phyloP scores from a whole-genome alignment of 2,329 filamentous ascomycete species.

The Phyllosticta citribraziliensis region DNA sequence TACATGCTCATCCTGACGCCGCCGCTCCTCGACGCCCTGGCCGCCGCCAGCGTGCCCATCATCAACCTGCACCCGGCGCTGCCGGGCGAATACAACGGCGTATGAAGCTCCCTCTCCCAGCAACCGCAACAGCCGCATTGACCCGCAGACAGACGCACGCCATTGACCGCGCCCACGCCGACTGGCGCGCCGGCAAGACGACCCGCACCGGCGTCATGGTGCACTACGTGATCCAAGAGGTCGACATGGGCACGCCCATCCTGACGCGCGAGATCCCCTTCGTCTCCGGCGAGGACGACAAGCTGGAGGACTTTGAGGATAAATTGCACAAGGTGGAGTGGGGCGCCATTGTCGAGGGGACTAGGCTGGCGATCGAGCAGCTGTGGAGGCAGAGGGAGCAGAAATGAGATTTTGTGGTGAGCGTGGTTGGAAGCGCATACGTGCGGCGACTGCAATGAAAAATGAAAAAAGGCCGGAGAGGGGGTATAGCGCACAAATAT shows the following conservation, averaged over 20 bases:
- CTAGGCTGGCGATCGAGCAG: constrained; percentile 25
- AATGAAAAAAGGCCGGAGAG: neutral
- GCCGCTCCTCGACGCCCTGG: constrained; percentile 60
- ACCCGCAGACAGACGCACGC: constrained; percentile 40
- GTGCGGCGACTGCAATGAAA: neutral
- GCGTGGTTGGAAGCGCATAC: neutral
- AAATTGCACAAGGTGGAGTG: constrained; percentile 72
- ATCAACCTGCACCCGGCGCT: constrained; percentile 78
- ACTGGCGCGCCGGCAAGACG: constrained; percentile 59
- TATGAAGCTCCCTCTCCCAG: neutral
- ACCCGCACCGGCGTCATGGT: constrained; percentile 74
- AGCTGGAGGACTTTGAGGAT: constrained; percentile 58
- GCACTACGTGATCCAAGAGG: constrained; percentile 66
- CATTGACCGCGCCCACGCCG: constrained; percentile 67
- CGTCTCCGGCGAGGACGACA: constrained; percentile 47
- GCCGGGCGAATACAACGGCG: constrained; percentile 66
- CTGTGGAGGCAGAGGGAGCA: constrained; percentile 1
- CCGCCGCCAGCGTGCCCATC: constrained; percentile 51
- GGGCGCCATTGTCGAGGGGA: constrained; percentile 67
- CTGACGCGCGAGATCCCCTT: constrained; percentile 58
- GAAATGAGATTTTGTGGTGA: neutral
- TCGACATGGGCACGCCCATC: constrained; percentile 71
- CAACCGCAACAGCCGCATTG: neutral
- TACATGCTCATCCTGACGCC: constrained; percentile 78
- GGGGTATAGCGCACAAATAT: neutral